Evolutionary conservation across 169 alveolate genomes (phyloP).

Genomic region (Eimeria brunetti): DNA sequence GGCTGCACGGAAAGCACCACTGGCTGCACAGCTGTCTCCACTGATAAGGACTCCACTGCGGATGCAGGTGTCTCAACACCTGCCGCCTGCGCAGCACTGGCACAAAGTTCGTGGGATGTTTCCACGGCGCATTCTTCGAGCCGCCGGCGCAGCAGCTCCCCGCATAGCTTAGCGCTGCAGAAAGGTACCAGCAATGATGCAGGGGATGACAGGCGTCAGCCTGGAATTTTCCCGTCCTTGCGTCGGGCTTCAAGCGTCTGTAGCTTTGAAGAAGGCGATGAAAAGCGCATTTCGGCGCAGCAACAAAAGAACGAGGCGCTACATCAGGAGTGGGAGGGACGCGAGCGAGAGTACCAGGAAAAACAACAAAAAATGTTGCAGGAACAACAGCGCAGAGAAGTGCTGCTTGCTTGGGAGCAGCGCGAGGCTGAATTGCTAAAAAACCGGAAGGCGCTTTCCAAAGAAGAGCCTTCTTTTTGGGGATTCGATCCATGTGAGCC

Average conservation of each 20-base stretch:
- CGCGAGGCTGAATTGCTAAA: constrained; percentile 64
- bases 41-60: neutral
- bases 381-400: constrained; percentile 59
- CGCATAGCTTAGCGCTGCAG: constrained; percentile 32
- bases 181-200: neutral
- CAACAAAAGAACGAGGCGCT: constrained; percentile 67
- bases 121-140: constrained; percentile 11
- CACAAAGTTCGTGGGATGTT: neutral
- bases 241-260: constrained; percentile 71
- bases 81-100: neutral
- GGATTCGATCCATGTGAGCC: constrained; percentile 74
- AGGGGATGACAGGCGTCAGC: constrained; percentile 2
- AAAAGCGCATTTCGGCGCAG: constrained; percentile 44
- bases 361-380: constrained; percentile 30
- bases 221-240: neutral
- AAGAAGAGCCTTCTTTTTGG: constrained; percentile 69
- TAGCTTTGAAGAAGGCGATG: constrained; percentile 33
- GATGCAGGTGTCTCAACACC: neutral
- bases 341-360: constrained; percentile 71
- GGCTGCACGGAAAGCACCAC: neutral
- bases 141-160: constrained; percentile 73
- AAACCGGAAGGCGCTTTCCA: constrained; percentile 64
- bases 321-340: constrained; percentile 46
- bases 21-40: neutral
- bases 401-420: constrained; percentile 57